phyloP scores from a whole-genome alignment of 352 stramenopile species.

The Stephanocyclus meneghinianus region DNA sequence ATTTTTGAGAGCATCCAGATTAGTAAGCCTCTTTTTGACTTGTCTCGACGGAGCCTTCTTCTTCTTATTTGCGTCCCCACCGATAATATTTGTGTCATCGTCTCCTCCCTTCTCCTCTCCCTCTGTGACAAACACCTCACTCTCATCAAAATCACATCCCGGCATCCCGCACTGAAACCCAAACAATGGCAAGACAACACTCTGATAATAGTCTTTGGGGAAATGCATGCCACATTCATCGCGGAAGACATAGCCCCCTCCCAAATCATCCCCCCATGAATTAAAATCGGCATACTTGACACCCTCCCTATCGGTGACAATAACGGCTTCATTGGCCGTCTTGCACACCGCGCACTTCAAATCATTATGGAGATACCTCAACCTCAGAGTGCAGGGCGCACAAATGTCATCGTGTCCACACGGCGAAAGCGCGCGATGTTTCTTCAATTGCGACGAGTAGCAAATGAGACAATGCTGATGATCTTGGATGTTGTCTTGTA shows the following conservation, averaged over 20 bases:
- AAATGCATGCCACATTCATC: slow-evolving; percentile 78
- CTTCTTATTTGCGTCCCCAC: background rate
- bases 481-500: background rate
- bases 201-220: slow-evolving; percentile 55
- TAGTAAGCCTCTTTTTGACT: slow-evolving; percentile 30
- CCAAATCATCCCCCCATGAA: slow-evolving; percentile 74
- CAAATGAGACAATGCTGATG: slow-evolving; percentile 63
- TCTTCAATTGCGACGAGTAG: slow-evolving; percentile 47
- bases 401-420: slow-evolving; percentile 76
- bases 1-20: slow-evolving; percentile 51
- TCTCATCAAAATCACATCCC: slow-evolving; percentile 52
- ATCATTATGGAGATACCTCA: slow-evolving; percentile 65
- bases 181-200: slow-evolving; percentile 60
- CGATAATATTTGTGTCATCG: background rate
- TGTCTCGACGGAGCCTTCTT: slow-evolving; percentile 1
- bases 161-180: slow-evolving; percentile 54
- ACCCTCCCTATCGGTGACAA: slow-evolving; percentile 53
- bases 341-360: slow-evolving; percentile 77
- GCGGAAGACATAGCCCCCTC: slow-evolving; percentile 52
- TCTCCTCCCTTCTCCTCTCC: background rate
- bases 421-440: slow-evolving; percentile 43
- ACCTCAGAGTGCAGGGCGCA: slow-evolving; percentile 58
- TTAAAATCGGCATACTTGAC: slow-evolving; percentile 61
- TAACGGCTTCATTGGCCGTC: slow-evolving; percentile 56
- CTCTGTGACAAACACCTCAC: slow-evolving; percentile 28